phyloP scores from a whole-genome alignment of 139 green algal species.

The Trebouxia sp. region DNA sequence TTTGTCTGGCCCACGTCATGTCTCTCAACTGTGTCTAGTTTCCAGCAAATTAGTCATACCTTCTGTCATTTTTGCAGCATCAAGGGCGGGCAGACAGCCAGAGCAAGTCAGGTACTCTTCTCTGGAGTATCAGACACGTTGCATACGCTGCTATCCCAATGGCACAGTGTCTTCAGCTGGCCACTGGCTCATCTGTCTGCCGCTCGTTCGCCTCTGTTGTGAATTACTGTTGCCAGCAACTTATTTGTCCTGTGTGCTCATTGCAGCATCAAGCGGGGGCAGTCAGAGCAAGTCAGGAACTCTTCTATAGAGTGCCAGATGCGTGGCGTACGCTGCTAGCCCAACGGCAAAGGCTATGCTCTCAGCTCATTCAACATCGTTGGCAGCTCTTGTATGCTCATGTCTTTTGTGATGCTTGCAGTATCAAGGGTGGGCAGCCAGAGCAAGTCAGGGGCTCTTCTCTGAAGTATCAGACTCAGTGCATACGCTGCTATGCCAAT shows the following conservation, averaged over 20 bases:
- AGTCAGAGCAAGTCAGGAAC: constrained; percentile 70
- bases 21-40: too few species aligned
- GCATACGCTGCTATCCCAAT: constrained; percentile 72
- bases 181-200: too few species aligned
- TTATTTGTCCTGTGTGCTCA: too few species aligned
- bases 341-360: constrained; percentile 76
- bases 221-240: too few species aligned
- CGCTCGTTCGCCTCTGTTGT: too few species aligned
- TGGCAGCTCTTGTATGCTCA: too few species aligned
- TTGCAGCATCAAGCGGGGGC: constrained; percentile 28
- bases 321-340: constrained; percentile 73
- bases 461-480: constrained; percentile 89
- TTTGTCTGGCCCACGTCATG: too few species aligned
- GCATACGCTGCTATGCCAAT: constrained; percentile 71
- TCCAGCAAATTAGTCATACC: too few species aligned
- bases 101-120: constrained; percentile 73
- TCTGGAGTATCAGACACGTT: constrained; percentile 89
- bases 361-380: constrained; percentile 84
- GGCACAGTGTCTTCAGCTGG: constrained; percentile 68
- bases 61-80: too few species aligned
- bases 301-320: constrained; percentile 87
- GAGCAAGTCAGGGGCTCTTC: constrained; percentile 73
- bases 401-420: too few species aligned
- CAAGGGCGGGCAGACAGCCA: constrained; percentile 33
- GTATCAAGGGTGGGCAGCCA: constrained; percentile 33